phyloP scores from a whole-genome alignment of 2,329 filamentous ascomycete genomes.

The Penicillium sp. region DNA sequence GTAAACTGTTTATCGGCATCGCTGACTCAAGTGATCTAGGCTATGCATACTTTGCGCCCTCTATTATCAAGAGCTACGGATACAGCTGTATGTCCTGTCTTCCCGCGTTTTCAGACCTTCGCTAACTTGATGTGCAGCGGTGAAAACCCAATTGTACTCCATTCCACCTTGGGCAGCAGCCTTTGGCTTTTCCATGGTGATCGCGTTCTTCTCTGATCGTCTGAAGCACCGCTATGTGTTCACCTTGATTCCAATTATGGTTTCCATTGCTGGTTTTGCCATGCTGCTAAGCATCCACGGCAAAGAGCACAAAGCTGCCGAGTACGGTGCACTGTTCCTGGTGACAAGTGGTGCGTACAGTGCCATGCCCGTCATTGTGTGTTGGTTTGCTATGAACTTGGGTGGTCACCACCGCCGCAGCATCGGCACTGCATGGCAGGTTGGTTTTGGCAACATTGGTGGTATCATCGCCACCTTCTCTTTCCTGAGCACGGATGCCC shows the following conservation, averaged over 20 bases:
- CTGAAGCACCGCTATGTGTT: slow-evolving; percentile 74
- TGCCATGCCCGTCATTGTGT: slow-evolving; percentile 85
- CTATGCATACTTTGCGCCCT: slow-evolving; percentile 75
- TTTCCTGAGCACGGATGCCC: slow-evolving; percentile 66
- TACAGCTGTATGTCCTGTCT: slow-evolving; percentile 48
- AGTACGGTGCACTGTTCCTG: slow-evolving; percentile 82
- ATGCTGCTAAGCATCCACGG: slow-evolving; percentile 73
- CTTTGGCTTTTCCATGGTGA: slow-evolving; percentile 74
- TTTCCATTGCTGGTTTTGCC: slow-evolving; percentile 72
- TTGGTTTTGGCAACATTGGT: slow-evolving; percentile 76
- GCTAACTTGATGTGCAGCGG: slow-evolving; percentile 33
- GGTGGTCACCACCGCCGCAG: slow-evolving; percentile 70
- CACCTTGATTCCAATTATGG: slow-evolving; percentile 64
- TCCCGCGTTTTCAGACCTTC: slow-evolving; percentile 3
- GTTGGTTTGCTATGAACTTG: slow-evolving; percentile 81
- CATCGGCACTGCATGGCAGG: slow-evolving; percentile 73
- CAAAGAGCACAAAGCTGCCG: slow-evolving; percentile 54
- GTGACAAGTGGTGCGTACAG: slow-evolving; percentile 78
- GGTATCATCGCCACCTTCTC: slow-evolving; percentile 76
- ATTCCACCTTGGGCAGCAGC: slow-evolving; percentile 67
- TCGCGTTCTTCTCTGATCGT: slow-evolving; percentile 72
- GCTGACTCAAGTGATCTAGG: slow-evolving; percentile 30
- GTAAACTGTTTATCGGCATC: background rate
- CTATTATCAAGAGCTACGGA: slow-evolving; percentile 68
- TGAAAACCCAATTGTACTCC: slow-evolving; percentile 53